Evolutionary conservation across 176 grass and related monocot genomes (phyloP).

Genomic region (Dendrocalamus sinicus): DNA sequence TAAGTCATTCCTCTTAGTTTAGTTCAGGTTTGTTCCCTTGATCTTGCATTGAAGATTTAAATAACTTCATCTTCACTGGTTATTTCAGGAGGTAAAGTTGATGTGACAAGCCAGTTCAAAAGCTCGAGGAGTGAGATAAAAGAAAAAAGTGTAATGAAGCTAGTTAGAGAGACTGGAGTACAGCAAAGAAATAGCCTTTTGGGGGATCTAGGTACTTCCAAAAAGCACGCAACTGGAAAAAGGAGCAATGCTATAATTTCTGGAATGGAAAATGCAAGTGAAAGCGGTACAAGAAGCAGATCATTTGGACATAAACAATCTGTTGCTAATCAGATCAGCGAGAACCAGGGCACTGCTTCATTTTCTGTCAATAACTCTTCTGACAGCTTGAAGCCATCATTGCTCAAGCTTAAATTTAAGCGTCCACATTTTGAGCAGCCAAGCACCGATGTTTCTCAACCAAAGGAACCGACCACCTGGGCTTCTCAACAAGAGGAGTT

Average conservation of each 20-base stretch:
- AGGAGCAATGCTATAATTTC: conserved; percentile 54
- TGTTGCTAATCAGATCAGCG: conserved; percentile 35
- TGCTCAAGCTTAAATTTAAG: conserved; percentile 98
- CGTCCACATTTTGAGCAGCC: conserved; percentile 83
- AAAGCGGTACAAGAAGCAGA: conserved; percentile 48
- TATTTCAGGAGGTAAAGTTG: conserved; percentile 63
- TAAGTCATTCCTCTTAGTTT: conserved; percentile 23
- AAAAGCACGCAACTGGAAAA: conserved; percentile 60
- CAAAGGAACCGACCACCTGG: conserved; percentile 57
- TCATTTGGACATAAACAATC: conserved; percentile 59
- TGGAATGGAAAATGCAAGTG: conserved; percentile 54
- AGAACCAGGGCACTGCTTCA: conserved; percentile 46
- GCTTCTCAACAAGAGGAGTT: conserved; percentile 68
- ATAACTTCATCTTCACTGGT: background rate
- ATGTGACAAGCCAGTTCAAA: conserved; percentile 61
- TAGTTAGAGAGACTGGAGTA: conserved; percentile 56
- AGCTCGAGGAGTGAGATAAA: conserved; percentile 54
- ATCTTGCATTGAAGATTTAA: conserved; percentile 35
- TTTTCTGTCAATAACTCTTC: conserved; percentile 54
- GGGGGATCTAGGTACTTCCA: conserved; percentile 57
- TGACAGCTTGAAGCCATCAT: conserved; percentile 69
- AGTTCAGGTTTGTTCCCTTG: conserved; percentile 6
- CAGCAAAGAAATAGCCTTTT: conserved; percentile 58
- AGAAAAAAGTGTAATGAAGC: conserved; percentile 65
- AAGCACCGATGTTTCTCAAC: conserved; percentile 60